Conservation (phyloP, 2,329 filamentous ascomycete genomes). For the Thermothelomyces thermophilus region DNA sequence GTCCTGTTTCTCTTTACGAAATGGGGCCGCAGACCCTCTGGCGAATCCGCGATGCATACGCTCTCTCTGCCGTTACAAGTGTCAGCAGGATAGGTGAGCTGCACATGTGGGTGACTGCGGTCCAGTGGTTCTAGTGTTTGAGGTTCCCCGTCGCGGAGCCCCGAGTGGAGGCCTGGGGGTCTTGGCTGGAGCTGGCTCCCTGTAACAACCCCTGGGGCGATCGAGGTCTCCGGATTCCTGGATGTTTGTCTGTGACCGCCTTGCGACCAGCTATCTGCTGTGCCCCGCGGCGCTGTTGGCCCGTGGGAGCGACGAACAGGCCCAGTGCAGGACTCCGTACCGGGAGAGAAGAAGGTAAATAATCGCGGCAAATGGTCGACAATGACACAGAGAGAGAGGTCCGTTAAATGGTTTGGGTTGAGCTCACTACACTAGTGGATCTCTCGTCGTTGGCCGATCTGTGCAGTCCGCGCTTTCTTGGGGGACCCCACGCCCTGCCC, state of each 20-base stretch:
- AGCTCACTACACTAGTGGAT: constrained; percentile 17
- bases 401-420: background rate
- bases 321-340: too few relatives aligned
- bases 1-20: constrained; percentile 28
- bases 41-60: constrained; percentile 19
- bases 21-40: constrained; percentile 31
- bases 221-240: background rate
- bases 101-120: constrained; percentile 8
- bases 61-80: constrained; percentile 21
- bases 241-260: background rate
- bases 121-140: constrained; percentile 26
- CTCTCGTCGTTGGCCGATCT: constrained; percentile 18
- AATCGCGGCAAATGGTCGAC: too few relatives aligned
- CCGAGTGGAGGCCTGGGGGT: constrained; percentile 19
- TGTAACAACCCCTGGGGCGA: constrained; percentile 3
- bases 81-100: constrained; percentile 12
- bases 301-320: background rate
- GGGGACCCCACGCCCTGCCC: constrained; percentile 20
- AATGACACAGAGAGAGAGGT: too few relatives aligned
- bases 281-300: constrained; percentile 9
- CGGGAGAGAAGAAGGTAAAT: too few relatives aligned
- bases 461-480: constrained; percentile 20
- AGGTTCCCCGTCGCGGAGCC: constrained; percentile 23
- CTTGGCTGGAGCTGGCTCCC: constrained; percentile 18
- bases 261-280: constrained; percentile 8